These are phyloP conservation scores for Kalaharituber pfeilii DNA, from an alignment of 2,329 filamentous ascomycete genomes.

Conservation along the genomic window DNA sequence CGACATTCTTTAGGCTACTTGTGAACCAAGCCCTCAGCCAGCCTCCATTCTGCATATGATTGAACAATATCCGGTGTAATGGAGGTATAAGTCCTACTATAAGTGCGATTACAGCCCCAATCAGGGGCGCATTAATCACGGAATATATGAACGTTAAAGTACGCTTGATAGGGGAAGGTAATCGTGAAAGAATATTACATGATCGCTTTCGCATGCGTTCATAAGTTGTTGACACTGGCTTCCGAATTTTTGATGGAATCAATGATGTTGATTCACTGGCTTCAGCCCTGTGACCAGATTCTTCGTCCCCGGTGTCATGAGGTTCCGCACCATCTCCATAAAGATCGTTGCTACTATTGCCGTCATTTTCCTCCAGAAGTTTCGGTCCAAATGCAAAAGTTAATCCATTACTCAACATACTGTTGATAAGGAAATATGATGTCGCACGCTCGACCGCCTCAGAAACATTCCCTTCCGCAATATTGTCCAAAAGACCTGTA, in stretches of 20 bases:
- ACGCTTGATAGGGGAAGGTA: neutral
- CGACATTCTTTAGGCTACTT: slow-evolving; percentile 42
- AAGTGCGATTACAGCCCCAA: slow-evolving; percentile 42
- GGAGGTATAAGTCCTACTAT: slow-evolving; percentile 42
- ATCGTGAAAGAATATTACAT: neutral
- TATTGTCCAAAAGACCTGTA: slow-evolving; percentile 39
- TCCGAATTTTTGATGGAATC: slow-evolving; percentile 26
- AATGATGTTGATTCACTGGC: slow-evolving; percentile 36
- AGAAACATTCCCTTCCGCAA: slow-evolving; percentile 30
- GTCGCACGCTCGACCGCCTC: slow-evolving; percentile 42
- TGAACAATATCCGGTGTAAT: slow-evolving; percentile 46
- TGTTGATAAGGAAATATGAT: slow-evolving; percentile 48
- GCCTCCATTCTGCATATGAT: slow-evolving; percentile 38
- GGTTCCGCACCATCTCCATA: neutral
- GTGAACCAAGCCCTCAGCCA: slow-evolving; percentile 52
- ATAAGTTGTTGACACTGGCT: neutral
- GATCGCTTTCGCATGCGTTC: neutral
- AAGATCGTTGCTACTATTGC: neutral
- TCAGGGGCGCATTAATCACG: slow-evolving; percentile 42
- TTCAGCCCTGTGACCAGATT: slow-evolving; percentile 22
- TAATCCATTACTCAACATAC: slow-evolving; percentile 44
- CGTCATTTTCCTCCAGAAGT: slow-evolving; percentile 30
- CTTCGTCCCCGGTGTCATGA: slow-evolving; percentile 24
- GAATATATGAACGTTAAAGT: neutral
- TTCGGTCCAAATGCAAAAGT: slow-evolving; percentile 47